Base-by-base conservation (phyloP, 2,329 filamentous ascomycete species). In the Mollisia scopiformis region DNA sequence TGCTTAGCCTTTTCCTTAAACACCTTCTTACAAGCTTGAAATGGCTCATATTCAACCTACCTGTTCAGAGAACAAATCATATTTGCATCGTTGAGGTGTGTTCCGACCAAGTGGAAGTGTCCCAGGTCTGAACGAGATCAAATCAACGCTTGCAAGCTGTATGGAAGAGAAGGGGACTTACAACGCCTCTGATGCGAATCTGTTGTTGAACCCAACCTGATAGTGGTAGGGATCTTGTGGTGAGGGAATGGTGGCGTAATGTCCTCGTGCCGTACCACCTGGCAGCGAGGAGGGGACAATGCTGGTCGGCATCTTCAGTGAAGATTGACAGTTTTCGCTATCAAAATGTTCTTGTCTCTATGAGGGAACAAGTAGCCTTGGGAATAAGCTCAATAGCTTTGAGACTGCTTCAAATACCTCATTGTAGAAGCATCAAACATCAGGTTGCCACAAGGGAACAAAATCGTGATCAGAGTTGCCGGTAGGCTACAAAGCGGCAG, bases 201-300 rank as follows among this genome's bases (percentile, higher is more conserved):
- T 69, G 69, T 86, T 86, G 43, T 79, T 79, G 64, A 85, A 85
- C 23, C 83, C 84, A 14, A 77, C 71, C 78, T 84, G 81, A 68
- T 86, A 86, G 70, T 78, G 56, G 70, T 83, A 83, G 31, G 80
- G 80, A 67, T 82, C 80, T 61, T 82, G 30, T 35, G 51, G 23
- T 13, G 62, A 85, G 71, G 71, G 81, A 71, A 76, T 77, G 62
- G 75, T 79, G 6, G 73, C 76, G 65, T 85, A 85, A 0, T 80
- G 82, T 19, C 82, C 41, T 23, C 30, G 39, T n/a, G 58, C 59
- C 14, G 50, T 62, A 11, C 55, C 62, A 27, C 62, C 43, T 25
- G 43, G 43, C 43, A 47, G 14, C 25, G 25, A 33, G n/a, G 25
- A n/a, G 19, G 53, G 46, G 31, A 23, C 11, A 2, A 27, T 5